Evolutionary conservation across 768 basidiomycete genomes (phyloP), one percentile per base, ranked within the genome.

Genomic region (Pisolithus orientalis): DNA sequence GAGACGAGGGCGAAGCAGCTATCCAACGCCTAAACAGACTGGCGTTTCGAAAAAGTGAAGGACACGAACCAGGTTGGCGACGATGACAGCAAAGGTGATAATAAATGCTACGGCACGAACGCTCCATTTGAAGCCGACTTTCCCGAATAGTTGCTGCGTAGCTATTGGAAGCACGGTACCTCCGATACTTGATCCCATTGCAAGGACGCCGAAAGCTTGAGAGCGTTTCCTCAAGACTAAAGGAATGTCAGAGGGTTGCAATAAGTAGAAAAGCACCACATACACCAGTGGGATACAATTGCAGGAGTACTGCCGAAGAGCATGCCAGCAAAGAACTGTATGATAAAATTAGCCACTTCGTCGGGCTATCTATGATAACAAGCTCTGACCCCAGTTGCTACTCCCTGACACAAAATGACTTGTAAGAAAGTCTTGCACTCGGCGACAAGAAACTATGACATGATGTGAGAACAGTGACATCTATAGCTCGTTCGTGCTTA

Each of bases 91-190:
- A 16, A 73, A 59, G 2, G 84, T 53, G 0, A 85, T 68, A 21
- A 85, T 76, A 58, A 86, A 79, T 0, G 78, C 84, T 28, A 84
- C 61, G 27, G 82, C 78, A n/a, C 85, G 74, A 74, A 84, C 82
- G 0, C 84, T 82, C 85, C 85, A 87, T 50, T 67, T 70, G 63
- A 86, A 86, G 79, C 80, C 79, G 10, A 82, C 72, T 49, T 60
- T 53, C 0, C 66, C 61, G 29, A 84, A 71, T 16, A 85, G 70
- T 34, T 75, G 75, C 37, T 73, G 76, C 5, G 78, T 72, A 8
- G 74, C 59, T 37, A 86, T 83, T 0, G 86, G 85, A 25, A 84
- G 71, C 3, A 84, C 49, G 0, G 80, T 80, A 2, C 86, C 85
- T 0, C 86, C 85, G 3, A 85, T 53, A 4, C 80, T 81, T 1